phyloP scores from a whole-genome alignment of 2,329 filamentous ascomycete genomes.

The Tricladium varicosporioides region DNA sequence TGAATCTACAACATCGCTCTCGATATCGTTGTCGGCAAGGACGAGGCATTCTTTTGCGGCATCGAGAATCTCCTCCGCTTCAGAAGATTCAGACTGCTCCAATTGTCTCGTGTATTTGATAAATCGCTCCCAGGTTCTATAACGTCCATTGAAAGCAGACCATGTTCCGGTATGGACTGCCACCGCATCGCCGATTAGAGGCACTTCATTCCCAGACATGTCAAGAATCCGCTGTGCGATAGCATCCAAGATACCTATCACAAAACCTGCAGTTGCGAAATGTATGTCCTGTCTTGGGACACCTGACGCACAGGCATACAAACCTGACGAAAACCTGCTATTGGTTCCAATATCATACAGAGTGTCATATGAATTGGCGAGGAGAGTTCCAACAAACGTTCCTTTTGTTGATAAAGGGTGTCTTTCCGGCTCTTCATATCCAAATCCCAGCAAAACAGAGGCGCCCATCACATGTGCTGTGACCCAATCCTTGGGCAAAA shows the following conservation, averaged over 20 bases:
- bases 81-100: neutral
- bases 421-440: neutral
- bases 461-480: neutral
- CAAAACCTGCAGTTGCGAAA: neutral
- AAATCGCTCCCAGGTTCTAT: constrained; percentile 8
- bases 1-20: neutral
- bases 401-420: constrained; percentile 1
- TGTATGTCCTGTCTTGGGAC: neutral
- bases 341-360: constrained; percentile 5
- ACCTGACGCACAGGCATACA: constrained; percentile 1
- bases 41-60: neutral
- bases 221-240: neutral
- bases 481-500: neutral
- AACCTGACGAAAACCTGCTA: neutral
- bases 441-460: neutral
- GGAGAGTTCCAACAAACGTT: constrained; percentile 1
- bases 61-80: neutral
- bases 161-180: neutral
- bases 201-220: neutral
- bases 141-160: constrained; percentile 4
- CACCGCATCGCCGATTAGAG: neutral
- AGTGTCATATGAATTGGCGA: constrained; percentile 5
- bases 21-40: neutral
- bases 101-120: constrained; percentile 8
- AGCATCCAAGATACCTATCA: neutral